A percentile compares a stretch with the other conserved stretches of the same genome.
These are phyloP conservation scores for Pythium dissimile DNA, from an alignment of 352 stramenopile species.

Conservation along the genomic window DNA sequence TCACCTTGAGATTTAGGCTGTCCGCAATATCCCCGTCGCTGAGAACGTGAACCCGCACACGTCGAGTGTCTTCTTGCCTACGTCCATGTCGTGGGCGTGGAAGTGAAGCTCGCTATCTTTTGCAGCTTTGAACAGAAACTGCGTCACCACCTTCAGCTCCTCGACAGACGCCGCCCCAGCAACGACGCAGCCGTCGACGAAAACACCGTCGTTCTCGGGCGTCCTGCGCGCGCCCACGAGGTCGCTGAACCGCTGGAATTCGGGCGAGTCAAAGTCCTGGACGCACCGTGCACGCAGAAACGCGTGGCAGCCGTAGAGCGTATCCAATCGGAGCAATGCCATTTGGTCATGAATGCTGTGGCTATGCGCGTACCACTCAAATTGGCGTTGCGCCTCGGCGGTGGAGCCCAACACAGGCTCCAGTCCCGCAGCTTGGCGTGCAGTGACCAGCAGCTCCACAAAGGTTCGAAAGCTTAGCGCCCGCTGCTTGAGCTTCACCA, in stretches of 20 bases:
- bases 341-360: not conserved
- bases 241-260: not conserved
- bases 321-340: not conserved
- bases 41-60: not conserved
- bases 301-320: not conserved
- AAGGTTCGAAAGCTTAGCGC: not conserved
- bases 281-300: not conserved
- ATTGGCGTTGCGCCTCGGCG: not conserved
- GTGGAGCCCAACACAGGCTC: not conserved
- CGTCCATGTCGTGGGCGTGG: not conserved
- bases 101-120: not conserved
- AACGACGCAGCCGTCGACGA: not conserved
- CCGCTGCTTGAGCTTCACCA: conserved; percentile 8
- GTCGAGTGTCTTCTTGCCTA: not conserved
- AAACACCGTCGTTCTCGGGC: not conserved
- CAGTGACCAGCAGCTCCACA: not conserved
- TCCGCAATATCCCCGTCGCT: not conserved
- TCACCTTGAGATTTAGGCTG: too few species aligned
- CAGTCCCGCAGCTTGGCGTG: not conserved
- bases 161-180: not conserved
- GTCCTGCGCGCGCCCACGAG: not conserved
- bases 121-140: not conserved
- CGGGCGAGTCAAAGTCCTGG: not conserved
- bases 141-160: not conserved
- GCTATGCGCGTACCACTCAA: conserved; percentile 12